Conservation (phyloP, 768 basidiomycete genomes). For the Suillus subluteus region DNA sequence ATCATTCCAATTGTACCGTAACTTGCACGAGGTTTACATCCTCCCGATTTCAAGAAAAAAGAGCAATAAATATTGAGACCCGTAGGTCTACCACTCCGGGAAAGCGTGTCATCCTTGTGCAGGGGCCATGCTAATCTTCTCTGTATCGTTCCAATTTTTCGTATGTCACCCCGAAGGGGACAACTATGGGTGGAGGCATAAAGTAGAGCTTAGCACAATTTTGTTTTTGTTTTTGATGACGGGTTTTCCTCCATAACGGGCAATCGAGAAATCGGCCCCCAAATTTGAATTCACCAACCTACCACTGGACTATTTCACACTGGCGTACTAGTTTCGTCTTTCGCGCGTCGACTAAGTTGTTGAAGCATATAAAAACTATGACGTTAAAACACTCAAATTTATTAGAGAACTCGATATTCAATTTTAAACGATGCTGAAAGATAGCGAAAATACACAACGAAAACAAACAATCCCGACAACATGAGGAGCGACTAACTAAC, state of each 20-base stretch:
- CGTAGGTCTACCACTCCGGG: conserved; percentile 80
- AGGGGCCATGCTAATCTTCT: conserved; percentile 99
- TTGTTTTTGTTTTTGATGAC: neutral
- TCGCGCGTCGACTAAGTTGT: neutral
- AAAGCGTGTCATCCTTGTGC: conserved; percentile 99
- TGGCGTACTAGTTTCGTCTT: neutral
- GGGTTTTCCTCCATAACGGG: neutral
- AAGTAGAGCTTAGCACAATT: neutral
- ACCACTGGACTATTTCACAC: neutral
- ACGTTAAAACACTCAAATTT: neutral
- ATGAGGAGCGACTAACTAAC: conserved; percentile 1
- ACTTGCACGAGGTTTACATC: neutral
- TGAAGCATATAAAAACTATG: neutral
- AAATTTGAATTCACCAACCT: too few relatives aligned
- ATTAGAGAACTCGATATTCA: neutral
- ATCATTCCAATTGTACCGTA: neutral
- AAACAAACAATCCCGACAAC: neutral
- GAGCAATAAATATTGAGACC: conserved; percentile 44
- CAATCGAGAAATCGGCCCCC: neutral
- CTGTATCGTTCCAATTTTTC: conserved; percentile 99
- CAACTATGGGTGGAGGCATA: conserved; percentile 26
- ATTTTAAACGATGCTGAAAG: neutral
- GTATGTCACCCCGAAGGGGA: conserved; percentile 93
- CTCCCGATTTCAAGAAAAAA: conserved; percentile 1
- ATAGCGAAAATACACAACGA: conserved; percentile 6